phyloP scores from a whole-genome alignment of 305 asterid genomes.

The Petunia hybrid region DNA sequence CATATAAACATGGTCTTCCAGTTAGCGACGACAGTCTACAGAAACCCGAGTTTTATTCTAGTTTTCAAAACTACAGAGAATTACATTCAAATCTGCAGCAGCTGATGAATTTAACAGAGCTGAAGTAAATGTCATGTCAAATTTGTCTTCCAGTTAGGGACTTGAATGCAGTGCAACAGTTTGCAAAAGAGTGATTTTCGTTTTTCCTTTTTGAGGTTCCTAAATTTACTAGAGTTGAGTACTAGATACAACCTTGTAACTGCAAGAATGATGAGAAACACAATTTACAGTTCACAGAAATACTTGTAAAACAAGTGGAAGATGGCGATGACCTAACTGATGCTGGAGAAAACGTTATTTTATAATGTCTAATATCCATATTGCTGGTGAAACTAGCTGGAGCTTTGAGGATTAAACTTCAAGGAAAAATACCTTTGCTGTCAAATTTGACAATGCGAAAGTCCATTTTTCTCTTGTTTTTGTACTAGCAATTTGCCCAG shows the following conservation, averaged over 20 bases:
- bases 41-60: neutral
- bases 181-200: neutral
- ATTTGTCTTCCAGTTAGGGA: neutral
- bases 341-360: neutral
- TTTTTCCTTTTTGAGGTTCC: neutral
- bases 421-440: constrained; percentile 66
- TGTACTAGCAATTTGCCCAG: constrained; percentile 86
- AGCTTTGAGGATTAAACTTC: neutral
- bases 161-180: neutral
- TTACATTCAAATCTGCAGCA: neutral
- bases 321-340: neutral
- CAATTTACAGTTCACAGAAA: neutral
- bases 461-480: constrained; percentile 96
- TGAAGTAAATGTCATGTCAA: neutral
- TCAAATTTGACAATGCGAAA: constrained; percentile 76
- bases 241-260: neutral
- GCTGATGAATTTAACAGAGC: neutral
- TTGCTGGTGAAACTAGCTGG: neutral
- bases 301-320: neutral
- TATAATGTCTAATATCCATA: neutral
- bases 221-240: neutral
- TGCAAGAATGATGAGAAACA: neutral
- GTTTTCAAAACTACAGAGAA: neutral
- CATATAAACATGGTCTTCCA: neutral
- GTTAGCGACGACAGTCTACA: neutral